Base-by-base conservation (phyloP, 1,139 yeast species). In the Pichia kudriavzevii region DNA sequence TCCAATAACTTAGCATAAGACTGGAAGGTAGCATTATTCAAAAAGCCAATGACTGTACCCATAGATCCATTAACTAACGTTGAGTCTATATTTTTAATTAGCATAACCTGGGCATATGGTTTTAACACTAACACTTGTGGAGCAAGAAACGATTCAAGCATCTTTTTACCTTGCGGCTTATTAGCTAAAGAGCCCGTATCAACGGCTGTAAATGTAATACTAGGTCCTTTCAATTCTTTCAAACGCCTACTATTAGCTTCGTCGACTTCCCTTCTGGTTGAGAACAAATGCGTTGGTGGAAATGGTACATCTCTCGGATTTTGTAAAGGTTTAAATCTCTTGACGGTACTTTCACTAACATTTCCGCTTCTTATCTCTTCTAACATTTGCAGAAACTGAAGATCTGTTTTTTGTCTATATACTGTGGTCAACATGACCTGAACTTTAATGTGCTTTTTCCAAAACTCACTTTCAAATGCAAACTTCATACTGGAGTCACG, bases 41-140 rank as follows among this genome's bases (percentile, higher is more conserved):
- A 63, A 49, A 91, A 88, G 38, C 75, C 94, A 20, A 87, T 58
- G 2, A 91, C 88, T 42, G 71, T 79, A 0, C 99, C 99, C 30
- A 91, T 61, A 0, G 95, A 79, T 0, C 99, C 99, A 58, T 91
- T 91, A 4, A 93, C 98, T 30, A 91, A 65, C 1, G 81, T 74
- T 18, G 78, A 85, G 55, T 88, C 96, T 39, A 83, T 69, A 55
- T 91, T 93, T 56, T 91, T 91, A 41, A 91, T 73, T 68, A 93
- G 79, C 98, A 91, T 93, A 0, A 91, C 98, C 59, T 91, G 98
- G 0, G 96, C 91, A 26, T 88, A 88, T 32, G 69, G 68, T 50
- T 87, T 88, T 47, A 91, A 62, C 10, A 64, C 64, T 16, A 91
- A 57, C 22, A 60, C 60, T 28, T 66, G 63, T 1, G 85, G 88